These are phyloP conservation scores for Ogataea trehalophila DNA, from an alignment of 805 yeast genomes.

Conservation along the genomic window DNA sequence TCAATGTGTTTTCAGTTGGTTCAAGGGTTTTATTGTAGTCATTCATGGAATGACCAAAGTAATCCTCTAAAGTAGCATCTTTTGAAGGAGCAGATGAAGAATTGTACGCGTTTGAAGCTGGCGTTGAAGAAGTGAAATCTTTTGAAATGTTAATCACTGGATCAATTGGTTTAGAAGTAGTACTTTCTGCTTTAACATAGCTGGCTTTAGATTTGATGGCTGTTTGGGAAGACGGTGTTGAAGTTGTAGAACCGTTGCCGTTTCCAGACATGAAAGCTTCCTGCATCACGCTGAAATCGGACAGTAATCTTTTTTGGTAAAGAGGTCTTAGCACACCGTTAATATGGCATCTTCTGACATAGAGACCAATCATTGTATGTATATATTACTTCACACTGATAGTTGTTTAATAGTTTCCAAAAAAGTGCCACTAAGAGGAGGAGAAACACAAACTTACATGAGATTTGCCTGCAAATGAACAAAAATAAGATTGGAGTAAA, in stretches of 20 bases:
- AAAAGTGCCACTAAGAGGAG: too few species aligned
- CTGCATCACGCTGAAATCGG: constrained; percentile 24
- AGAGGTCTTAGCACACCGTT: background rate
- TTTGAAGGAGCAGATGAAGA: background rate
- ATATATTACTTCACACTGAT: too few species aligned
- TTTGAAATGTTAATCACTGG: constrained; percentile 23
- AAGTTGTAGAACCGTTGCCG: constrained; percentile 3
- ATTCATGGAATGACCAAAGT: constrained; percentile 18
- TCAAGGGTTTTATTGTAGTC: constrained; percentile 19
- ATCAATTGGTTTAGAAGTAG: constrained; percentile 9
- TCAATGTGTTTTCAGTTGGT: constrained; percentile 29
- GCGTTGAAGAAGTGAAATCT: constrained; percentile 3
- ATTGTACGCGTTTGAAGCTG: background rate
- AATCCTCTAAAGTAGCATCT: constrained; percentile 12
- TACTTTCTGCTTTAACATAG: background rate
- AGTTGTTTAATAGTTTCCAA: too few species aligned
- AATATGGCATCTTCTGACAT: background rate
- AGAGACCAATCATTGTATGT: too few species aligned
- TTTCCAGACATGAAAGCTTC: constrained; percentile 25
- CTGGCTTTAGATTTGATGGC: background rate
- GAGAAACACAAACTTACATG: too few species aligned
- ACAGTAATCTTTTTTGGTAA: constrained; percentile 5
- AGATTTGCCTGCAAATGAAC: too few species aligned
- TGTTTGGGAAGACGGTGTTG: constrained; percentile 1
- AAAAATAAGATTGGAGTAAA: too few species aligned